A percentile compares a stretch with the other conserved stretches of the same genome.
Conservation (phyloP, 495 filamentous ascomycete species). For the Jackrogersella minutella region DNA sequence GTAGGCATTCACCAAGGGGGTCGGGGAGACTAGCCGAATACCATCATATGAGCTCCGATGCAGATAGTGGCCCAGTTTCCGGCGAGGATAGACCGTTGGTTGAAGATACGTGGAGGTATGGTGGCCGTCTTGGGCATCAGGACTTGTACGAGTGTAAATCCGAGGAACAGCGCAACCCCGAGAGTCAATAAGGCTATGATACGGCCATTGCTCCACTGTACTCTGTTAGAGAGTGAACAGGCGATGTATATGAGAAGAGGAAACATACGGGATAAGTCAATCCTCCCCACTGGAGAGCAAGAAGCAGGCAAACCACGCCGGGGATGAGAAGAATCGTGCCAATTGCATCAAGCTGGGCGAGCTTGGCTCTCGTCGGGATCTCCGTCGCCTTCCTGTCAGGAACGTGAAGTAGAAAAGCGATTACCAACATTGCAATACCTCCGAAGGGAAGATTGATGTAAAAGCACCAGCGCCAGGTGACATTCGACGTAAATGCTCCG, state of each 20-base stretch:
- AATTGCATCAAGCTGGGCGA: slow-evolving; percentile 67
- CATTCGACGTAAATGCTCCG: slow-evolving; percentile 63
- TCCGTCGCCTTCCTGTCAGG: slow-evolving; percentile 53
- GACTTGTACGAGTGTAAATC: slow-evolving; percentile 67
- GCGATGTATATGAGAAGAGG: neutral
- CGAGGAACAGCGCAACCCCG: slow-evolving; percentile 62
- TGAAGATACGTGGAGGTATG: slow-evolving; percentile 71
- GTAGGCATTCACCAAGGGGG: neutral
- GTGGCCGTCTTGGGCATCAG: slow-evolving; percentile 72
- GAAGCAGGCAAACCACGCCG: slow-evolving; percentile 69
- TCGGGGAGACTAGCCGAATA: slow-evolving; percentile 60
- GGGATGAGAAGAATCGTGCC: slow-evolving; percentile 72
- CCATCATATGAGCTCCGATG: slow-evolving; percentile 65
- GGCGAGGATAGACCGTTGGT: slow-evolving; percentile 68
- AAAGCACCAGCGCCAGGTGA: slow-evolving; percentile 80
- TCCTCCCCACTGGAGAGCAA: slow-evolving; percentile 85
- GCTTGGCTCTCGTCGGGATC: slow-evolving; percentile 52
- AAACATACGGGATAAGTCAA: slow-evolving; percentile 57
- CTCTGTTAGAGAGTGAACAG: neutral
- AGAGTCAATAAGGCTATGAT: slow-evolving; percentile 71
- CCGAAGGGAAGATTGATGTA: slow-evolving; percentile 78
- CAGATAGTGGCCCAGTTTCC: slow-evolving; percentile 60
- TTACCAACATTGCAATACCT: slow-evolving; percentile 64
- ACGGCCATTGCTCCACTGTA: slow-evolving; percentile 63
- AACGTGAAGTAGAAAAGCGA: slow-evolving; percentile 63